Percentiles rank a stretch among this genome's conserved stretches.
These are phyloP conservation scores for Kuraishia capsulata DNA, from an alignment of 805 yeast genomes.

Conservation along the genomic window DNA sequence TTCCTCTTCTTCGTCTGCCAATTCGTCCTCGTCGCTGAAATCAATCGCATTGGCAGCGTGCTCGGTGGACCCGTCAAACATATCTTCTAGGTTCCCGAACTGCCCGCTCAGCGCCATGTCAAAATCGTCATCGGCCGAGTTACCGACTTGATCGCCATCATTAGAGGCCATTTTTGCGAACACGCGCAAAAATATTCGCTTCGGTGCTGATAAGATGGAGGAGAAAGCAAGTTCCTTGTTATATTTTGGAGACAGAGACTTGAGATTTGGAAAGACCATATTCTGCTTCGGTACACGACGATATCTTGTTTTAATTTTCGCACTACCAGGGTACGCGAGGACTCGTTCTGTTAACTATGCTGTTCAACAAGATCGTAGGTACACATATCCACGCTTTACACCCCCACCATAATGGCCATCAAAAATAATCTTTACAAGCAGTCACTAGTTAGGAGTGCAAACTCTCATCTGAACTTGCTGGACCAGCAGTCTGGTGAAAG, in stretches of 20 bases:
- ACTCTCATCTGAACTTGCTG: conserved; percentile 10
- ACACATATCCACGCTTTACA: too few relatives aligned
- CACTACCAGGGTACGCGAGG: too few relatives aligned
- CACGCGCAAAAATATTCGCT: too few relatives aligned
- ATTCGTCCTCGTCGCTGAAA: conserved; percentile 88
- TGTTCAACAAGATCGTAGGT: too few relatives aligned
- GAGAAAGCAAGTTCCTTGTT: too few relatives aligned
- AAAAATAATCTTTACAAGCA: conserved; percentile 26
- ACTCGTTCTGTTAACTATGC: too few relatives aligned
- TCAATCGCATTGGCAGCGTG: conserved; percentile 93
- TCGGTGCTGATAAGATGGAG: too few relatives aligned
- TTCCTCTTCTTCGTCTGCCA: conserved; percentile 81
- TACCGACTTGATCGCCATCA: neutral
- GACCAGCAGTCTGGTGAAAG: conserved; percentile 11
- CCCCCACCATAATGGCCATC: conserved; percentile 22
- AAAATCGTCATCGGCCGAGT: conserved; percentile 17
- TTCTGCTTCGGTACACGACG: too few relatives aligned
- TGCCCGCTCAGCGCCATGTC: conserved; percentile 23
- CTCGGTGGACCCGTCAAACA: conserved; percentile 40
- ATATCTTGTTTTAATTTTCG: too few relatives aligned
- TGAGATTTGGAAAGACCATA: too few relatives aligned
- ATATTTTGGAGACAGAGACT: too few relatives aligned
- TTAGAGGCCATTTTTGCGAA: too few relatives aligned
- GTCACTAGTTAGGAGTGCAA: conserved; percentile 17
- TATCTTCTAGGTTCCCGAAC: conserved; percentile 20